Evolutionary conservation across 2,329 filamentous ascomycete species (phyloP).

Genomic region (Phoma herbarum): DNA sequence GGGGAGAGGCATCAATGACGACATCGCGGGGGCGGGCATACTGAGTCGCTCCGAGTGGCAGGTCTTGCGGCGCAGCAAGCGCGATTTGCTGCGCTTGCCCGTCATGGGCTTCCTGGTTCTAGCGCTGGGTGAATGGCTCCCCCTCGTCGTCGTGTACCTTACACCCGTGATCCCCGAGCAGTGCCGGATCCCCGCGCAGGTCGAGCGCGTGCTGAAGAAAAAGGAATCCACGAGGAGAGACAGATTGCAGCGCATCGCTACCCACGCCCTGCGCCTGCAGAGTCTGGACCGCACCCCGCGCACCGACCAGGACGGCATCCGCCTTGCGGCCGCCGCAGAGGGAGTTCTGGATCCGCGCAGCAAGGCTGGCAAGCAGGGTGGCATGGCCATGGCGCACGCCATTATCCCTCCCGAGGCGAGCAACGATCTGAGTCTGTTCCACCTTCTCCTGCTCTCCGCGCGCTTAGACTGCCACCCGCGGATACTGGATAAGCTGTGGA

Average conservation of each 20-base stretch:
- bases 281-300: constrained; percentile 4
- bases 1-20: constrained; percentile 10
- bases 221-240: constrained; percentile 63
- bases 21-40: constrained; percentile 18
- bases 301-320: constrained; percentile 5
- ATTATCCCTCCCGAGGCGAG: constrained; percentile 7
- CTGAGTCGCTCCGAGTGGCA: constrained; percentile 75
- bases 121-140: constrained; percentile 86
- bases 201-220: constrained; percentile 64
- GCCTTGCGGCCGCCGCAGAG: constrained; percentile 13
- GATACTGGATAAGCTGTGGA: constrained; percentile 52
- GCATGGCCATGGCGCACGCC: constrained; percentile 15
- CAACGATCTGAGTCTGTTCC: constrained; percentile 23
- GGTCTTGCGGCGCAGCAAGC: constrained; percentile 70
- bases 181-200: constrained; percentile 82
- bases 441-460: constrained; percentile 32
- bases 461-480: constrained; percentile 36
- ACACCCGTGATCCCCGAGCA: constrained; percentile 78
- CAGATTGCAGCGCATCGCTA: constrained; percentile 25
- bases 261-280: constrained; percentile 32
- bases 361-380: constrained; percentile 13
- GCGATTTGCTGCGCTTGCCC: constrained; percentile 81
- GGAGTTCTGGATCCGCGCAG: constrained; percentile 2
- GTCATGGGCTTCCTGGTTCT: constrained; percentile 79
- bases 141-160: constrained; percentile 77